Base-by-base conservation (phyloP, 768 basidiomycete genomes). In the Trametes cinnabarina region DNA sequence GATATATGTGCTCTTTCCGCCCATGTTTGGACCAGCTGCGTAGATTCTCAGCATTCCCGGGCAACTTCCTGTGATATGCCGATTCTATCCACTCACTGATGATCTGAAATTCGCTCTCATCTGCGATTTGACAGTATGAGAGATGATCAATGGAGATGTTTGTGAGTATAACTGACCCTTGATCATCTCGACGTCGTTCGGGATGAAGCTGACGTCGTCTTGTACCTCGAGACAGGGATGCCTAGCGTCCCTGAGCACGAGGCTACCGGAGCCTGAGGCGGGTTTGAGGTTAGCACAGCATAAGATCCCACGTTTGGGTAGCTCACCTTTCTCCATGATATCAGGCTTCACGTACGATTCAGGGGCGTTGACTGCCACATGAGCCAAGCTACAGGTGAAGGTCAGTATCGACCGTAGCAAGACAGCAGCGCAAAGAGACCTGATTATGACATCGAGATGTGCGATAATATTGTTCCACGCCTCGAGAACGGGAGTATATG, bases 161-260 rank as follows among this genome's bases (percentile, higher is more conserved):
- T 12, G 23, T 23, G 17, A 11, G 10, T 12, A 3, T 2, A 11
- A 63, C 75, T 52, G 63, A 85, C 91, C 86, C 76, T 93, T 94
- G 46, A 90, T 83, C 92, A 98, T 93, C 69, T 94, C 87, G 34
- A 97, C 86, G 66, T 98, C 92, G 68, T 98, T 99, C 1, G 95
- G 81, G 64, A 99, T 98, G 71, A 98, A 98, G 66, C 82, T 88
- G 40, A 99, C 80, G 39, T 94, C 97, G 49, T 98, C 96, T 68
- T 98, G 94, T 4, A 96, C 89, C 71, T 99, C 97, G 19, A 99
- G 77, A 65, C 96, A 98, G 14, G 97, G 97, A 74, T 99, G 97
- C 23, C 97, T 80, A 11, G 96, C 94, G 34, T 94, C 92, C 58
- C 80, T 82, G 22, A 98, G 77, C 39, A 92, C 72, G 11, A 98